Percentiles rank a stretch among this genome's conserved stretches.
These are phyloP conservation scores for Mikania micrantha DNA, from an alignment of 129 eudicot genomes.

Conservation along the genomic window DNA sequence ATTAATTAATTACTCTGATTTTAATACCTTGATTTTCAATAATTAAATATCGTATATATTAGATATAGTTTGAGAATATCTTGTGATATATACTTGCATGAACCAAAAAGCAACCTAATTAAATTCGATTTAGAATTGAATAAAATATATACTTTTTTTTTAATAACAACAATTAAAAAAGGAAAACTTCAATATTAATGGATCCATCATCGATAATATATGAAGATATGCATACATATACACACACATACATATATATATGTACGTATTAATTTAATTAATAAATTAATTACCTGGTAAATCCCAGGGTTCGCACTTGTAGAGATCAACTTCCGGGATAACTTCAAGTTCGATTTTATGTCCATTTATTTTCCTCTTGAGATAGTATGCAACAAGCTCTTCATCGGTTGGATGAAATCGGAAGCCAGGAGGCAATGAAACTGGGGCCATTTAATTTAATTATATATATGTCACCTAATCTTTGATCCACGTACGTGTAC, in stretches of 20 bases:
- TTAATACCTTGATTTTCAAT: neutral
- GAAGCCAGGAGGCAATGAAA: slow-evolving; percentile 97
- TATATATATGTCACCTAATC: neutral
- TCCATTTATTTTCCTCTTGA: slow-evolving; percentile 81
- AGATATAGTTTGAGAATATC: slow-evolving; percentile 17
- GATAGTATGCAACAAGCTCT: slow-evolving; percentile 88
- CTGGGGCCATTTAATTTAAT: slow-evolving; percentile 58
- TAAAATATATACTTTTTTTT: neutral
- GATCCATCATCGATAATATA: slow-evolving; percentile 3
- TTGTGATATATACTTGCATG: slow-evolving; percentile 31
- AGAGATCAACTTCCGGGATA: slow-evolving; percentile 97
- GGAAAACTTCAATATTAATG: neutral
- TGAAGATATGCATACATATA: slow-evolving; percentile 20
- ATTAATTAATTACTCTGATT: neutral
- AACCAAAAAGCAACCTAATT: slow-evolving; percentile 31
- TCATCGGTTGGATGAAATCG: slow-evolving; percentile 94
- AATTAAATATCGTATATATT: neutral
- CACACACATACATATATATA: neutral
- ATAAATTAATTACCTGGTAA: too few relatives aligned
- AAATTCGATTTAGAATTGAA: slow-evolving; percentile 16
- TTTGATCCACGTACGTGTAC: too few relatives aligned
- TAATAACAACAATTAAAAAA: neutral
- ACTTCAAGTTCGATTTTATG: slow-evolving; percentile 81
- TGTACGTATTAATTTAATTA: too few relatives aligned
- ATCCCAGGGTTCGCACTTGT: slow-evolving; percentile 99